These are phyloP conservation scores for Fusarium hostae DNA, from an alignment of 2,329 filamentous ascomycete genomes.

Conservation along the genomic window DNA sequence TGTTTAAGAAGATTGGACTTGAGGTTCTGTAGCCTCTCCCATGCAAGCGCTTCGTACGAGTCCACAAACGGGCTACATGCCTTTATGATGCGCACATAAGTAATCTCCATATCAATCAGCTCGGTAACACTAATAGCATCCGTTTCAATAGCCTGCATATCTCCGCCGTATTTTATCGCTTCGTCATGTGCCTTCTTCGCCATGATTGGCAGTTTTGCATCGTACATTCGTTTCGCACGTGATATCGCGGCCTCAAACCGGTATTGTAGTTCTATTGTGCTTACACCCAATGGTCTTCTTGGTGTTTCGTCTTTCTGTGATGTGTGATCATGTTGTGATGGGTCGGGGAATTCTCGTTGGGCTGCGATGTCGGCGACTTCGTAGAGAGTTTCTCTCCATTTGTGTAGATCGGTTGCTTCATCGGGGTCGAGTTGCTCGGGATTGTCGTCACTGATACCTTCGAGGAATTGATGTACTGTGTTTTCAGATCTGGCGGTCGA, in stretches of 20 bases:
- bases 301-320: not conserved
- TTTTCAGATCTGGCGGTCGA: not conserved
- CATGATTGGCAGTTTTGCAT: not conserved
- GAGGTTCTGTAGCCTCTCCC: not conserved
- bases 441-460: conserved; percentile 3
- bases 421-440: not conserved
- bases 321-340: not conserved
- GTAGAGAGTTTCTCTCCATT: conserved; percentile 5
- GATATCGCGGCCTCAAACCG: conserved; percentile 7
- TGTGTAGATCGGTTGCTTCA: not conserved
- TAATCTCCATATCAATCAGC: conserved; percentile 2
- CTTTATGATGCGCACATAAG: conserved; percentile 11
- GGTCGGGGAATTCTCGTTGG: not conserved
- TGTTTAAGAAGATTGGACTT: not conserved
- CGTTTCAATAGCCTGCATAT: not conserved
- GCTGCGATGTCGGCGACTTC: conserved; percentile 6
- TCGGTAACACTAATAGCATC: not conserved
- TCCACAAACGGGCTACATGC: not conserved
- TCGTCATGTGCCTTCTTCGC: conserved; percentile 20
- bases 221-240: conserved; percentile 1
- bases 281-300: not conserved
- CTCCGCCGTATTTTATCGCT: not conserved
- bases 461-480: not conserved
- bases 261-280: not conserved
- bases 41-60: conserved; percentile 1